These are phyloP conservation scores for Pyrenochaeta sp. DNA, from an alignment of 2,329 filamentous ascomycete genomes.

Conservation along the genomic window DNA sequence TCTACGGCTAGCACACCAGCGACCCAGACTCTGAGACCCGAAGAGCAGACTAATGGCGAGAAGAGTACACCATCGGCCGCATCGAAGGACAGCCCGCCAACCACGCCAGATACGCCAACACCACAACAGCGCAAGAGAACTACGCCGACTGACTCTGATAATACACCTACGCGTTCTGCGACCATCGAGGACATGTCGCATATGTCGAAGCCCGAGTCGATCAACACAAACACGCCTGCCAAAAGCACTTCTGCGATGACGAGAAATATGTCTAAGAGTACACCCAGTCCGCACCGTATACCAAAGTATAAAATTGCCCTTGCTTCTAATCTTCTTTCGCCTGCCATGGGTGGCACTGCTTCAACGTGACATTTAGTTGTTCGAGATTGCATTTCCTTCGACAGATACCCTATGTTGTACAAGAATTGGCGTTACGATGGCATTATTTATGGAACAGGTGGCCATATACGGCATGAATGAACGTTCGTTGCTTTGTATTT, in stretches of 20 bases:
- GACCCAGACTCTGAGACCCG: conserved; percentile 14
- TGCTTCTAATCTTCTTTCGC: conserved; percentile 35
- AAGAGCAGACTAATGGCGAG: conserved; percentile 26
- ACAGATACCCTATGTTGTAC: conserved; percentile 14
- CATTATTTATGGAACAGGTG: background rate
- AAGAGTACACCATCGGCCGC: conserved; percentile 16
- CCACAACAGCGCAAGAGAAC: conserved; percentile 28
- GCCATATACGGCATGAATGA: background rate
- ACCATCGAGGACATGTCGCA: conserved; percentile 12
- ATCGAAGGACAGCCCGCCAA: conserved; percentile 20
- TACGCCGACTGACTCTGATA: conserved; percentile 8
- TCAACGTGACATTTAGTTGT: conserved; percentile 2
- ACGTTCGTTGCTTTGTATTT: background rate
- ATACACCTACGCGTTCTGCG: conserved; percentile 2
- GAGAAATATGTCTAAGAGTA: conserved; percentile 1
- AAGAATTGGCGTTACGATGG: conserved; percentile 2
- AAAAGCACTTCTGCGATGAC: conserved; percentile 11
- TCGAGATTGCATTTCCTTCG: background rate
- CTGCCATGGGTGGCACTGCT: conserved; percentile 9
- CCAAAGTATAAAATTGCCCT: conserved; percentile 47
- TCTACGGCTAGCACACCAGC: conserved; percentile 39
- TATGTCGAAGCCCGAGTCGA: background rate
- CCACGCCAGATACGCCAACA: conserved; percentile 31
- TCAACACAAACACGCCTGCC: background rate
- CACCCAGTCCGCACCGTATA: conserved; percentile 30